Evolutionary conservation across 805 yeast genomes (phyloP).

Genomic region (Jamesozyma spencerorum): DNA sequence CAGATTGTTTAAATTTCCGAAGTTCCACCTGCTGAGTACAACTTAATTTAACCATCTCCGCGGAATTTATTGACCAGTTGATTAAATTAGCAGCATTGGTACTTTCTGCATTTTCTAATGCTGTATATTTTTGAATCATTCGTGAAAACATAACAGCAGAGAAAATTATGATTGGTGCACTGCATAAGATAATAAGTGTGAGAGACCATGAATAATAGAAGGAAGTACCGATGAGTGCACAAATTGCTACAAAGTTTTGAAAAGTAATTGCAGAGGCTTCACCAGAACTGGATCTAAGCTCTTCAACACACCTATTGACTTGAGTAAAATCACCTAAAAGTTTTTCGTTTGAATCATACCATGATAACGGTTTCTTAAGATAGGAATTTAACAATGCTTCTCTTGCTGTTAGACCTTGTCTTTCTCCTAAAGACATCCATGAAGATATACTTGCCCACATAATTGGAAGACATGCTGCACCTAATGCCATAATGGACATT

Average conservation of each 20-base stretch:
- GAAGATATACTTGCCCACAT: constrained; percentile 46
- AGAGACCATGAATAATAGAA: constrained; percentile 78
- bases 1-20: constrained; percentile 31
- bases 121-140: constrained; percentile 41
- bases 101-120: constrained; percentile 47
- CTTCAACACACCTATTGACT: constrained; percentile 65
- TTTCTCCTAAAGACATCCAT: constrained; percentile 70
- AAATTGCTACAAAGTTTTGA: constrained; percentile 43
- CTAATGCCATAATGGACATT: constrained; percentile 38
- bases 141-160: constrained; percentile 43
- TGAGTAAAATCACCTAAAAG: constrained; percentile 58
- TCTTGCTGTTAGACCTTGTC: constrained; percentile 53
- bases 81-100: constrained; percentile 49
- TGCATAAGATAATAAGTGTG: constrained; percentile 65
- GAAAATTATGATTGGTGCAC: constrained; percentile 56
- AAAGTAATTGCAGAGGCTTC: constrained; percentile 53
- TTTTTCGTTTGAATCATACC: constrained; percentile 54
- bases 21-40: constrained; percentile 49
- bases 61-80: constrained; percentile 61
- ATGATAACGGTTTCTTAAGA: constrained; percentile 37
- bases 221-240: constrained; percentile 53
- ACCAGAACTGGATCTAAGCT: constrained; percentile 55
- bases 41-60: constrained; percentile 51
- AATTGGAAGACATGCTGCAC: constrained; percentile 36
- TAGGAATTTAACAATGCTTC: constrained; percentile 35